Base-by-base conservation (phyloP, 2,329 filamentous ascomycete species). In the Trichoderma breve region DNA sequence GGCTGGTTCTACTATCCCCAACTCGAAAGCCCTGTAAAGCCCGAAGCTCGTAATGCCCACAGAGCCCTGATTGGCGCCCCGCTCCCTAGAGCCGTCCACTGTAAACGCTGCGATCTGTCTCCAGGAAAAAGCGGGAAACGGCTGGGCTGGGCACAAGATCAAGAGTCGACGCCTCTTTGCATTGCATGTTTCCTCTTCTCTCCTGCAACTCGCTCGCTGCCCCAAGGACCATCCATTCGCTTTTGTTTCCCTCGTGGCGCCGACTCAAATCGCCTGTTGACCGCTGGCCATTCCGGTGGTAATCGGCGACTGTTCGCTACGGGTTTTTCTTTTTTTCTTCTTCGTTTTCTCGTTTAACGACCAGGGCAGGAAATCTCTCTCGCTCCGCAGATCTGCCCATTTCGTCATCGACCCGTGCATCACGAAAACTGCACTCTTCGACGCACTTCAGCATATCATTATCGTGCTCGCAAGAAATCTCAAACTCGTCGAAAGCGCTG, bases 351-450 rank as follows among this genome's bases (percentile, higher is more conserved):
- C 63, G 53, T 24, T 62, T 9, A 9, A 53, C 43, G 43, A 36
- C 30, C 15, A 32, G 36, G 39, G n/a, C 47, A 24, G 47, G 8
- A 60, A 69, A 47, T 69, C 55, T 47, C 55, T n/a, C 39, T 70
- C 65, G 53, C 57, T 70, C 58, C 67, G 39, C 67, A 62, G 57
- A 70, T 70, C 67, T 62, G 30, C 57, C 51, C 57, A 70, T 70
- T 61, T 70, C 67, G 67, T 70, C 67, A 70, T 70, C 57, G 57
- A 51, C 21, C 57, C 57, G 57, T 62, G 67, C 67, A 62, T 70
- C 57, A 24, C 67, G 32, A 58, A 67, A 67, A 32, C 26, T 51
- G 51, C 26, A 3, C 43, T 47, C n/a, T 21, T 47, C n/a, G 3
- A 5, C 47, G 11, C 47, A 4, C 8, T 51, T 24, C 47, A 53